A percentile compares a stretch with the other conserved stretches of the same genome.
phyloP scores from a whole-genome alignment of 805 yeast genomes.

The Blastobotrys chiropterorum region DNA sequence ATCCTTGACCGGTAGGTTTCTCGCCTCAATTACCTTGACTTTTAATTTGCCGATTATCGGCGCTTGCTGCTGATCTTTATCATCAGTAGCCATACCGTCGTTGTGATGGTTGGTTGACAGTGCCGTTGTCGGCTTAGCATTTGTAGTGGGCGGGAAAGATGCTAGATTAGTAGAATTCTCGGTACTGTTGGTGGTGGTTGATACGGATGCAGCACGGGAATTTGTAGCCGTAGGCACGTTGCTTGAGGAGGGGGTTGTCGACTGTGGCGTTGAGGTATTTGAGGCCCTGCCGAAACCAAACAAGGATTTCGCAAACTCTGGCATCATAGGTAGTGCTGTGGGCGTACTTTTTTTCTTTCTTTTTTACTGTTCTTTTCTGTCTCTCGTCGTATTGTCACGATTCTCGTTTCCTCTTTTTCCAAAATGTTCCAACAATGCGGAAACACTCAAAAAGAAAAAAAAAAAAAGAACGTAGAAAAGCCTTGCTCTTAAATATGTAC shows the following conservation, averaged over 20 bases:
- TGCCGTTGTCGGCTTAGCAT: background rate
- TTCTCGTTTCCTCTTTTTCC: no score
- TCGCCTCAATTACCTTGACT: slow-evolving; percentile 77
- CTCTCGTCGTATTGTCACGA: no score
- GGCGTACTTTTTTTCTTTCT: background rate
- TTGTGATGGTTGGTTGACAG: background rate
- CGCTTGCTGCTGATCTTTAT: slow-evolving; percentile 1
- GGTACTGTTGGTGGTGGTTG: background rate
- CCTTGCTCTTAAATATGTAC: background rate
- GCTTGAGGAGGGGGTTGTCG: background rate
- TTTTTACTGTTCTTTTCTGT: background rate
- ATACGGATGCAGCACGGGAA: slow-evolving; percentile 4
- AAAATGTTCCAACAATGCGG: background rate
- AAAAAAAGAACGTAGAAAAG: background rate
- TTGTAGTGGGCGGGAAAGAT: background rate
- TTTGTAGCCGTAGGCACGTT: slow-evolving; percentile 7
- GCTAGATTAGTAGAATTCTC: background rate
- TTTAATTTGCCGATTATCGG: slow-evolving; percentile 56
- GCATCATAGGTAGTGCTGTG: slow-evolving; percentile 12
- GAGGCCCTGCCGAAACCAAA: slow-evolving; percentile 19
- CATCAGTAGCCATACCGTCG: background rate
- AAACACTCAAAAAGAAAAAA: background rate
- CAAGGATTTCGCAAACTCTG: slow-evolving; percentile 21
- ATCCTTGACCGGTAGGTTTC: slow-evolving; percentile 51
- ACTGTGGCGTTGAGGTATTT: background rate